phyloP scores from a whole-genome alignment of 148 eudicot genomes.

The Cornus florida region DNA sequence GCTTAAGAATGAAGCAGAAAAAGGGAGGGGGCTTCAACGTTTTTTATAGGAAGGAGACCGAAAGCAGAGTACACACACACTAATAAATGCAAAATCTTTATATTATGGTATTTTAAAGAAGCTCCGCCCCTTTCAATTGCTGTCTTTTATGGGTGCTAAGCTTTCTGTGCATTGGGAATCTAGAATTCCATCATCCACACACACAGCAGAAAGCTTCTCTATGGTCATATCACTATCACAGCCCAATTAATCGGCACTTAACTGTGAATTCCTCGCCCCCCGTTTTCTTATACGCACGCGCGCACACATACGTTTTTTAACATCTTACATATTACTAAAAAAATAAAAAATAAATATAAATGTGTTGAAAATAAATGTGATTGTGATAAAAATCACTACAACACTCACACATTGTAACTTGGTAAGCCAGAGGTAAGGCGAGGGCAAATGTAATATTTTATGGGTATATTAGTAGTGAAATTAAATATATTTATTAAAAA shows the following conservation, averaged over 20 bases:
- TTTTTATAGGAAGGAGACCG: neutral
- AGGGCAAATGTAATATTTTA: too few relatives aligned
- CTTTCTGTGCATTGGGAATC: slow-evolving; percentile 20
- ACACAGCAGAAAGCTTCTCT: slow-evolving; percentile 4
- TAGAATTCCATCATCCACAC: slow-evolving; percentile 22
- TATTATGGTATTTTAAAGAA: slow-evolving; percentile 3
- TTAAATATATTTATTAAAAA: too few relatives aligned
- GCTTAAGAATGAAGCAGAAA: neutral
- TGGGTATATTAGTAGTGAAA: too few relatives aligned
- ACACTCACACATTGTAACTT: too few relatives aligned
- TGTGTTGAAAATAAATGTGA: too few relatives aligned
- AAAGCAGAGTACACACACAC: neutral
- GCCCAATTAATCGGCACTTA: neutral
- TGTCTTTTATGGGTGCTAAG: neutral
- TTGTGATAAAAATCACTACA: too few relatives aligned
- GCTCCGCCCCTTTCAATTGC: slow-evolving; percentile 1
- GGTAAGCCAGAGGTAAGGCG: too few relatives aligned
- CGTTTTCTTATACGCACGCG: neutral
- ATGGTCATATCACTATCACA: neutral
- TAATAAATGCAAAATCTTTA: slow-evolving; percentile 5
- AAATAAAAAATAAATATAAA: too few relatives aligned
- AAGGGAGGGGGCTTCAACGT: neutral
- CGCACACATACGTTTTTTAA: too few relatives aligned
- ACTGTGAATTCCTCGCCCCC: neutral
- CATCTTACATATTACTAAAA: too few relatives aligned